Evolutionary conservation across 345 rosid genomes (phyloP).

Genomic region (Clarkia xantiana): DNA sequence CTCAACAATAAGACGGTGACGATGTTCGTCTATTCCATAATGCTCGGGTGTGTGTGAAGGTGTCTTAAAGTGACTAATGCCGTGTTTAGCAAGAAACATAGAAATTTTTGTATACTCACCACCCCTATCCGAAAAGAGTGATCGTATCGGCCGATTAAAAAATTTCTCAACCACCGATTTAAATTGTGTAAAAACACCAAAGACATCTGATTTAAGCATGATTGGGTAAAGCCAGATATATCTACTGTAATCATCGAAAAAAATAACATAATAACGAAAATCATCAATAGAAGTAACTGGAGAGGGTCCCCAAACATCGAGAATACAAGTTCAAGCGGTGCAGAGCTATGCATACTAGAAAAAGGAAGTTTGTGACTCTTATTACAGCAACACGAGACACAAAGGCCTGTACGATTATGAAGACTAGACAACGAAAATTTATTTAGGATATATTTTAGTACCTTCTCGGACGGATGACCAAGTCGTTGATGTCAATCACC

Average conservation of each 20-base stretch:
- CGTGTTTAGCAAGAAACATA: background rate
- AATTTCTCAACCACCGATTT: background rate
- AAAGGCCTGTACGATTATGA: background rate
- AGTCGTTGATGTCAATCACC: conserved; percentile 2
- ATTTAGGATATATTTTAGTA: no score
- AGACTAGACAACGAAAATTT: background rate
- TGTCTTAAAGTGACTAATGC: background rate
- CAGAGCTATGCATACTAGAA: background rate
- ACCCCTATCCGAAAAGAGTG: background rate
- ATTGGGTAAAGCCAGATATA: conserved; percentile 6
- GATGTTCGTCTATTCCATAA: no score
- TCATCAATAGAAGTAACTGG: background rate
- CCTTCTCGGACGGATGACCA: conserved; percentile 4
- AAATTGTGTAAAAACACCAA: background rate
- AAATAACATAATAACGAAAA: background rate
- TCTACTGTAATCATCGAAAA: conserved; percentile 1
- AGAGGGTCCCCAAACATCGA: conserved; percentile 2
- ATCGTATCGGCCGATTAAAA: background rate
- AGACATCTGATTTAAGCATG: background rate
- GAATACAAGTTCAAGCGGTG: conserved; percentile 1
- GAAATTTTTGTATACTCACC: background rate
- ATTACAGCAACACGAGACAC: background rate
- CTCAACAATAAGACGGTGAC: background rate
- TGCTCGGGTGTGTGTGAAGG: conserved; percentile 1
- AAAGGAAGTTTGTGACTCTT: conserved; percentile 11